Evolutionary conservation across 306 rosid species (phyloP).

Genomic region (Herpetospermum pedunculosum): DNA sequence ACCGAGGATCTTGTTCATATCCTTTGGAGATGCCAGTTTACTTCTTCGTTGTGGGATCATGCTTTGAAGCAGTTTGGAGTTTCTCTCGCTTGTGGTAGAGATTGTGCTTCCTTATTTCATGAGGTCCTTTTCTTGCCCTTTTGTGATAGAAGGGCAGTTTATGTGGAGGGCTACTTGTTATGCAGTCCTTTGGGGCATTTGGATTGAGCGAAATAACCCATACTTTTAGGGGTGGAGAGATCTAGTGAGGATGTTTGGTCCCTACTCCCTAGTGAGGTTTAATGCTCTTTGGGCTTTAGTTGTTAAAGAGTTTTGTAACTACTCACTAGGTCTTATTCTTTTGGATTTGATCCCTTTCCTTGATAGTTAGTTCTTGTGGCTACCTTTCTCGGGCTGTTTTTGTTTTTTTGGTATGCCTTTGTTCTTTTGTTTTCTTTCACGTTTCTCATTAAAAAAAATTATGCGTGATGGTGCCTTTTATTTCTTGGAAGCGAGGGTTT

Average conservation of each 20-base stretch:
- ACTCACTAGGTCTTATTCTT: neutral
- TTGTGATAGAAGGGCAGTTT: no score
- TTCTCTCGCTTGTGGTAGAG: neutral
- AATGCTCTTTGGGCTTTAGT: no score
- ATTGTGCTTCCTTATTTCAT: neutral
- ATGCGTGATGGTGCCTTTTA: neutral
- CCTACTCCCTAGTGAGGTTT: no score
- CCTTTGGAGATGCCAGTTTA: neutral
- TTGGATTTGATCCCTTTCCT: neutral
- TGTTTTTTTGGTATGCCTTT: neutral
- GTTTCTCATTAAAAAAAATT: neutral
- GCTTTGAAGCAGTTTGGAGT: neutral
- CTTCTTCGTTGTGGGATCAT: neutral
- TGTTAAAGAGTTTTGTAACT: neutral
- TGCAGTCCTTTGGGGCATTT: neutral
- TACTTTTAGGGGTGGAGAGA: neutral
- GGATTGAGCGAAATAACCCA: neutral
- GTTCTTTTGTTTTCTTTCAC: neutral
- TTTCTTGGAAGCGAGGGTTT: neutral
- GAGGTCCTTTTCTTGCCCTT: neutral
- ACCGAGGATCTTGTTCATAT: neutral
- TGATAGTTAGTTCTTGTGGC: neutral
- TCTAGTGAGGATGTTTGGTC: no score
- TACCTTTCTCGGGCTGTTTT: neutral
- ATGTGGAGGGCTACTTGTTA: neutral